Percentiles rank a stretch among this genome's conserved stretches.
Conservation (phyloP, 208 protist species). For the Vickermania spadyakhi region DNA sequence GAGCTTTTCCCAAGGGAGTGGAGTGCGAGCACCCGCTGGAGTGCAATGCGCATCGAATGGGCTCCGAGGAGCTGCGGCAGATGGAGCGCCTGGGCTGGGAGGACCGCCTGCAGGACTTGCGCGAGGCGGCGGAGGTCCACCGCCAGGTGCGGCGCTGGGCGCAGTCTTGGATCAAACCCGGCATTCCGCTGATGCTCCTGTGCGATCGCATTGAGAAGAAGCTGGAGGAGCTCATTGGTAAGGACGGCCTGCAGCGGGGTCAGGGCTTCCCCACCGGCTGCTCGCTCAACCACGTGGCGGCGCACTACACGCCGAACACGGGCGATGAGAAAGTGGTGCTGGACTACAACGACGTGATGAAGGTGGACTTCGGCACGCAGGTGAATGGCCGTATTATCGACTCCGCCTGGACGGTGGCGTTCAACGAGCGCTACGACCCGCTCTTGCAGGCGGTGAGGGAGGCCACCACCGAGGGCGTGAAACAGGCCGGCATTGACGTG, state of each 20-base stretch:
- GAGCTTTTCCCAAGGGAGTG: conserved; percentile 78
- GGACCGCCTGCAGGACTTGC: conserved; percentile 79
- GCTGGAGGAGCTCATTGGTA: conserved; percentile 75
- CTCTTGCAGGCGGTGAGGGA: conserved; percentile 92
- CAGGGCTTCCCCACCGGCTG: conserved; percentile 90
- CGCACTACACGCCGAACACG: conserved; percentile 97
- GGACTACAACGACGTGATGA: conserved; percentile 95
- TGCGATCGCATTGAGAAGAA: conserved; percentile 90
- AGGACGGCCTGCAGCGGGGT: conserved; percentile 79
- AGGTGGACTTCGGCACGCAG: conserved; percentile 99
- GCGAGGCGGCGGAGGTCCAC: conserved; percentile 87
- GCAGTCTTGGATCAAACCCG: conserved; percentile 88
- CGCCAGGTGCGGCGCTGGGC: conserved; percentile 88
- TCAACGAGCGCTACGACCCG: conserved; percentile 95
- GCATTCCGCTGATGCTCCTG: conserved; percentile 87
- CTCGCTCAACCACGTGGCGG: conserved; percentile 96
- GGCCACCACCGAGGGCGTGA: conserved; percentile 98
- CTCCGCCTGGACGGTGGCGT: conserved; percentile 96
- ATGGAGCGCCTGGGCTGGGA: conserved; percentile 62
- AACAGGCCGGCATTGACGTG: conserved; percentile 94
- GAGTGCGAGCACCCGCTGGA: conserved; percentile 83
- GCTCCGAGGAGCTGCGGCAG: conserved; percentile 88
- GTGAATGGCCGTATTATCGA: conserved; percentile 97
- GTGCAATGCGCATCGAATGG: conserved; percentile 87
- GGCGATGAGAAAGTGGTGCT: conserved; percentile 93